Percentiles rank a stretch among this genome's conserved stretches.
Evolutionary conservation across 192 early-diverging fungal genomes (phyloP).

Genomic region (Coemansia sp.): DNA sequence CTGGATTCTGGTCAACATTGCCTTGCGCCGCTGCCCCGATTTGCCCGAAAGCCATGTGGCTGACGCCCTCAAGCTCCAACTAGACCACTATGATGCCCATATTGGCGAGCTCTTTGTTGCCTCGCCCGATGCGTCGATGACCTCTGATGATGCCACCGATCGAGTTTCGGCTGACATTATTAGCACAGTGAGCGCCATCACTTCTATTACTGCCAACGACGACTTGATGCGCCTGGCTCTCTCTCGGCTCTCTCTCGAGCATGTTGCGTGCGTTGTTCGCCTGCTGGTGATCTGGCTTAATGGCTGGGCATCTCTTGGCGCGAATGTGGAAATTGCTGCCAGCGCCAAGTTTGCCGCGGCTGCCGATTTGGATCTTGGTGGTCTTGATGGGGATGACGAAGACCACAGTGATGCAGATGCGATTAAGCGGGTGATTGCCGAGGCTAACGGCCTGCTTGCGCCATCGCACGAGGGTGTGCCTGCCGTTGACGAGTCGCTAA

Average conservation of each 20-base stretch:
- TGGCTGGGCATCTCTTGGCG: constrained; percentile 32
- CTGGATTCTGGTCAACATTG: constrained; percentile 37
- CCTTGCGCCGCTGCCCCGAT: constrained; percentile 45
- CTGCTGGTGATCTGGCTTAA: constrained; percentile 41
- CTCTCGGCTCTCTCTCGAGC: constrained; percentile 27
- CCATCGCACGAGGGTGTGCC: constrained; percentile 22
- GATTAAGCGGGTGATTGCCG: neutral
- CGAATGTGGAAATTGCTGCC: constrained; percentile 47
- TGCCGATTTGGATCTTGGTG: constrained; percentile 1
- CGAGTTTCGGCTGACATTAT: constrained; percentile 21
- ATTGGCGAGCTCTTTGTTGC: constrained; percentile 34
- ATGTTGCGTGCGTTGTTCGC: constrained; percentile 41
- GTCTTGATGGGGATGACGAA: neutral
- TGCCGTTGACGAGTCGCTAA: constrained; percentile 31
- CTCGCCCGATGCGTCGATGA: neutral
- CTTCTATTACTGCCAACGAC: constrained; percentile 22
- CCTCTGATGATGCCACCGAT: neutral
- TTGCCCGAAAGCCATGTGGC: constrained; percentile 43
- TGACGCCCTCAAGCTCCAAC: constrained; percentile 44
- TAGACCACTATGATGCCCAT: constrained; percentile 22
- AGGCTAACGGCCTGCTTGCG: constrained; percentile 2
- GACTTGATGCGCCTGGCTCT: constrained; percentile 43
- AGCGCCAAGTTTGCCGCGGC: constrained; percentile 31
- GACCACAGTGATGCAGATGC: neutral
- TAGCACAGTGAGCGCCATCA: constrained; percentile 32